A percentile compares a stretch with the other conserved stretches of the same genome.
These are phyloP conservation scores for Leucosporidium creatinivorum DNA, from an alignment of 768 basidiomycete genomes.

Conservation along the genomic window DNA sequence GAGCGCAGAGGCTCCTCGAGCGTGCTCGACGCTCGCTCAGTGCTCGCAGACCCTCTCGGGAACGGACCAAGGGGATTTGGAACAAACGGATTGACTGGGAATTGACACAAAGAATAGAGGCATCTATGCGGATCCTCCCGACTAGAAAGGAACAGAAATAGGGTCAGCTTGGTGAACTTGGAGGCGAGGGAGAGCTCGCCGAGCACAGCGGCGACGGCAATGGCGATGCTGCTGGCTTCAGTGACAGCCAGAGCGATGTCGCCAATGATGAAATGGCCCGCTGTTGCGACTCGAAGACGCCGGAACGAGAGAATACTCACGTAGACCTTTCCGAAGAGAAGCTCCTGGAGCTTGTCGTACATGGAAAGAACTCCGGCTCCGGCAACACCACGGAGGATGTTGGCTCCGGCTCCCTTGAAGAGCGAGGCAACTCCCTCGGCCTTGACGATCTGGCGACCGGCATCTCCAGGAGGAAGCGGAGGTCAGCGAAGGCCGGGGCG, in stretches of 20 bases:
- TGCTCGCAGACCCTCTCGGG: too few relatives aligned
- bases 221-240: too few relatives aligned
- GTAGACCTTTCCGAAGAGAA: conserved; percentile 35
- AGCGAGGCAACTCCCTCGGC: conserved; percentile 94
- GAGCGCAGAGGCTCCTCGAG: too few relatives aligned
- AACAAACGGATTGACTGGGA: not conserved
- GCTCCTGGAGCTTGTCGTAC: conserved; percentile 95
- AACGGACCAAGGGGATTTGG: too few relatives aligned
- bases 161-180: too few relatives aligned
- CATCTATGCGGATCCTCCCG: not conserved
- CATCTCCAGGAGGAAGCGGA: too few relatives aligned
- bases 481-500: too few relatives aligned
- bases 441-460: conserved; percentile 82
- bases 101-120: not conserved
- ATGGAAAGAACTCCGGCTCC: conserved; percentile 99
- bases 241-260: too few relatives aligned
- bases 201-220: not conserved
- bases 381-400: conserved; percentile 95
- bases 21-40: too few relatives aligned
- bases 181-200: not conserved
- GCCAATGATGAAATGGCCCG: too few relatives aligned
- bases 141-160: not conserved
- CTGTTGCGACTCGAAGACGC: not conserved
- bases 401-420: conserved; percentile 69
- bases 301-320: not conserved